Conservation (phyloP, 257 asterid species). For the Mitragyna speciosa region DNA sequence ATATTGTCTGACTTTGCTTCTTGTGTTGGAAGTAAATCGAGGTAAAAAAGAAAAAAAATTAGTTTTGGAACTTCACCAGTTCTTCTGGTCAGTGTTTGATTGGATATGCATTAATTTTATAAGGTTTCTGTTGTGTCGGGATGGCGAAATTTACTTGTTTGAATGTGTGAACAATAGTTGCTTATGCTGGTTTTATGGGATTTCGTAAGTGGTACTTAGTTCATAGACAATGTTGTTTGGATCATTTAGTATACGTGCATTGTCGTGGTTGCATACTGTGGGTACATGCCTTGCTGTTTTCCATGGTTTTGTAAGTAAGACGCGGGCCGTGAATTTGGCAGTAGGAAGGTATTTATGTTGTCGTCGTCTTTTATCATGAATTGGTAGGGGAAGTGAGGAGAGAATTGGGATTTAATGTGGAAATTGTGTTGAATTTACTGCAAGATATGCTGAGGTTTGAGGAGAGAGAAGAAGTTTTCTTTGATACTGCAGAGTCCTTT, state of each 20-base stretch:
- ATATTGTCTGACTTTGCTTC: conserved; percentile 47
- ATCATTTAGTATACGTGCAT: neutral
- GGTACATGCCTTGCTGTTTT: conserved; percentile 19
- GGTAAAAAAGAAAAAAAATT: conserved; percentile 29
- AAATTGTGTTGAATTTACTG: conserved; percentile 12
- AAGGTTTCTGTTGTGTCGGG: conserved; percentile 24
- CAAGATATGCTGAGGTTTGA: conserved; percentile 48
- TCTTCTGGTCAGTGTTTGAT: conserved; percentile 26
- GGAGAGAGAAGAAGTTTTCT: conserved; percentile 63
- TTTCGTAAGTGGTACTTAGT: conserved; percentile 36
- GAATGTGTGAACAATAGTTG: conserved; percentile 21
- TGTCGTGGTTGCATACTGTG: conserved; percentile 22
- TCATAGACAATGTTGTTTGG: conserved; percentile 26
- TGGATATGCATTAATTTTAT: conserved; percentile 21
- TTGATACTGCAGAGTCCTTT: conserved; percentile 51
- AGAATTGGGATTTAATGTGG: conserved; percentile 37
- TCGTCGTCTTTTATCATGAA: conserved; percentile 10
- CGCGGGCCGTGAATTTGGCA: conserved; percentile 47
- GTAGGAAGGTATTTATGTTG: conserved; percentile 16
- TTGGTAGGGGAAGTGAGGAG: conserved; percentile 18
- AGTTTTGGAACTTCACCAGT: conserved; percentile 8
- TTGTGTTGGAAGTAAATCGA: conserved; percentile 44
- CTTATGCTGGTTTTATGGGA: conserved; percentile 27
- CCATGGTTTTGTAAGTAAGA: conserved; percentile 35
- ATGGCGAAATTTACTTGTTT: conserved; percentile 23